These are phyloP conservation scores for Irpex sp. DNA, from an alignment of 1,284 basidiomycete genomes.

Conservation along the genomic window DNA sequence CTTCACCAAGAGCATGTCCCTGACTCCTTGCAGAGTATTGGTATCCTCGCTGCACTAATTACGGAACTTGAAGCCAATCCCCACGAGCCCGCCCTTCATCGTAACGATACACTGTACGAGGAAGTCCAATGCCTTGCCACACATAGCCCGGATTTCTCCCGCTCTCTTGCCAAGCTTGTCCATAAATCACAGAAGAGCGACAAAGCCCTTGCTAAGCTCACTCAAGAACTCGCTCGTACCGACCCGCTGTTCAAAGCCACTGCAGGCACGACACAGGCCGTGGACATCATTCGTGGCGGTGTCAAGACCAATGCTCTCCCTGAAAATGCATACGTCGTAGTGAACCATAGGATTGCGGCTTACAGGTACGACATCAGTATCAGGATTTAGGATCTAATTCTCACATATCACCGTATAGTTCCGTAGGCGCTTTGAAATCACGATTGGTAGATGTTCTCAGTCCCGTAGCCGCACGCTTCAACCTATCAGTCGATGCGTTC, in stretches of 20 bases:
- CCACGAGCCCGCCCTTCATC: constrained; percentile 31
- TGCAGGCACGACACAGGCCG: constrained; percentile 67
- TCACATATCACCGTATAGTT: constrained; percentile 28
- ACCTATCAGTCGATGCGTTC: constrained; percentile 54
- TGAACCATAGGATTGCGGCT: constrained; percentile 52
- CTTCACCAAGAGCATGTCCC: background rate
- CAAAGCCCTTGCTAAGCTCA: constrained; percentile 37
- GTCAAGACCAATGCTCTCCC: constrained; percentile 59
- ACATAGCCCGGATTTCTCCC: constrained; percentile 40
- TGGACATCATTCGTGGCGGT: constrained; percentile 64
- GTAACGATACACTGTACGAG: constrained; percentile 24
- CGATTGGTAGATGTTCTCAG: constrained; percentile 38
- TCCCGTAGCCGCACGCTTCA: constrained; percentile 40
- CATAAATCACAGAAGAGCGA: constrained; percentile 34
- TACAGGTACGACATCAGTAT: constrained; percentile 28
- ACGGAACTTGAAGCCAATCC: constrained; percentile 50
- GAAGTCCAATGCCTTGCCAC: constrained; percentile 36
- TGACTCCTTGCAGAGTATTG: constrained; percentile 41
- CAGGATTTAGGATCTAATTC: constrained; percentile 20
- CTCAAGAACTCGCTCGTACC: constrained; percentile 30
- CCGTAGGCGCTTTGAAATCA: constrained; percentile 37
- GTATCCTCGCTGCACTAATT: constrained; percentile 49
- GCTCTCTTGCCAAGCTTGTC: constrained; percentile 34
- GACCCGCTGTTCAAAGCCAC: constrained; percentile 31
- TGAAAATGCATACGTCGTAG: constrained; percentile 45